These are phyloP conservation scores for Macrolepiota dolichaula DNA, from an alignment of 768 basidiomycete genomes.

Conservation along the genomic window DNA sequence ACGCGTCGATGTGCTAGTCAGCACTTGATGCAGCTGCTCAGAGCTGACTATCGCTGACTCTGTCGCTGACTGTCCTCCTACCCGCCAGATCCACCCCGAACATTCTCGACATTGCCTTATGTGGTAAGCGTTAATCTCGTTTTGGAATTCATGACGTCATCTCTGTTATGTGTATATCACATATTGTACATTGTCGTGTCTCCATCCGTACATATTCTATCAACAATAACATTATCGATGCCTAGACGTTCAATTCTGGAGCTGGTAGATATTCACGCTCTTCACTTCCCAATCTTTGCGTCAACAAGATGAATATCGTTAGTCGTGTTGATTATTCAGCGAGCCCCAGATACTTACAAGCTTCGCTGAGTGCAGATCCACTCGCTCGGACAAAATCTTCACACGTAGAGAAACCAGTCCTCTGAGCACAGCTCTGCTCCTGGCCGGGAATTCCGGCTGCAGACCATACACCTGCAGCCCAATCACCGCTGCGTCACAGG, in stretches of 20 bases:
- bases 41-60: no score
- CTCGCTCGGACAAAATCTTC: conserved; percentile 70
- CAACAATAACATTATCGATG: neutral
- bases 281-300: conserved; percentile 76
- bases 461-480: conserved; percentile 83
- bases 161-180: neutral
- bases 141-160: neutral
- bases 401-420: conserved; percentile 82
- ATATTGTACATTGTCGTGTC: no score
- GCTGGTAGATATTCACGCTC: conserved; percentile 71
- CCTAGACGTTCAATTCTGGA: conserved; percentile 15
- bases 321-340: neutral
- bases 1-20: conserved; percentile 8
- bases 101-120: conserved; percentile 10
- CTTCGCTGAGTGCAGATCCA: conserved; percentile 68
- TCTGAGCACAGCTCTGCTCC: conserved; percentile 77
- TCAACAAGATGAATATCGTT: conserved; percentile 1
- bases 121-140: neutral
- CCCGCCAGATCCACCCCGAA: neutral
- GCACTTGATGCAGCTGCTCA: neutral
- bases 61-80: neutral
- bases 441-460: conserved; percentile 76
- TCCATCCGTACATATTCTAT: neutral
- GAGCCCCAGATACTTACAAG: conserved; percentile 54
- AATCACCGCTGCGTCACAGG: conserved; percentile 62